Evolutionary conservation across 108 stramenopile genomes (phyloP), one percentile per base, ranked within the genome.

Genomic region (Cylindrotheca closterium): DNA sequence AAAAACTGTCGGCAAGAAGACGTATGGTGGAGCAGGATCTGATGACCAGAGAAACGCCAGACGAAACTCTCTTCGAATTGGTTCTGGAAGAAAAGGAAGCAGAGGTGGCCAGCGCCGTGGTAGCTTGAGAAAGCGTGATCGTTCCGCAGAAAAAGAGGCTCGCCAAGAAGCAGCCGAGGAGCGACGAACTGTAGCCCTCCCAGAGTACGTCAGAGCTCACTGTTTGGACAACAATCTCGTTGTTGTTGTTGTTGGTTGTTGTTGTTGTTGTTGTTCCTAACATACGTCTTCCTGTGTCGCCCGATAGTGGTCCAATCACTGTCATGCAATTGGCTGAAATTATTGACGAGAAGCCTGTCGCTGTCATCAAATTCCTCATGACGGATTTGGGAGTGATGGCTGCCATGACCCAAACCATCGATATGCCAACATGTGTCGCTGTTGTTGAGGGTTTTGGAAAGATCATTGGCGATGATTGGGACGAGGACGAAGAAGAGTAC

Each of bases 361-460:
- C 92, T 15, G 84, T 98, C n/a, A 92, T 98, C 65, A 96, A 98
- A 71, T 87, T 74, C 68, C 78, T 96, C 17, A 96, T 98, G 96
- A 84, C 87, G 7, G 91, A 96, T 70, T 71, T 92, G 4, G 97
- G 97, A 24, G 87, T 98, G 15, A 91, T 98, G 94, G 95, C 95
- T 24, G 83, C 89, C 22, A 80, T 94, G 60, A 96, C 89, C 8
- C 96, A 96, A 75, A 85, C 63, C 50, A 68, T 98, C 33, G 95
- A 96, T 80, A 66, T 71, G 26, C 62, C 88, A 21, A 96, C 92
- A 3, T 93, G 91, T 33, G 72, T 83, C 26, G 81, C 78, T 62
- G 94, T 96, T 1, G 93, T 78, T n/a, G 83, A 91, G 66, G 96
- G 92, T 18, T 94, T 98, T 55, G 97, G 95, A 30, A 91, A 87